Conservation (phyloP, 2,329 filamentous ascomycete genomes). For the Aspergillus neotritici region DNA sequence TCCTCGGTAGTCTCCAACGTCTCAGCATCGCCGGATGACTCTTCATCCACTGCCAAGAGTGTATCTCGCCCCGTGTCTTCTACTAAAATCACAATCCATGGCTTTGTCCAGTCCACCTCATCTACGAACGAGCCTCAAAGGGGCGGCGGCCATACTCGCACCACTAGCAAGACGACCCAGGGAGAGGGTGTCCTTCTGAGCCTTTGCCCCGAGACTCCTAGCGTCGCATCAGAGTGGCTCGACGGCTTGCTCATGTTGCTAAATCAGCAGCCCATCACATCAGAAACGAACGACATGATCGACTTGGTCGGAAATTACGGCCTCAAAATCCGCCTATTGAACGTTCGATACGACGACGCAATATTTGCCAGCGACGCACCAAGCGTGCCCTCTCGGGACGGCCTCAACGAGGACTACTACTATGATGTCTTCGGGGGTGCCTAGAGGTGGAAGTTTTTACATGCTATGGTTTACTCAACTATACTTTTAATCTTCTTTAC, state of each 20-base stretch:
- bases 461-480: too few relatives aligned
- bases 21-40: conserved; percentile 55
- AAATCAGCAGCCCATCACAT: conserved; percentile 92
- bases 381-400: conserved; percentile 73
- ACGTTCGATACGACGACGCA: conserved; percentile 80
- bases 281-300: conserved; percentile 87
- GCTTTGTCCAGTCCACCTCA: conserved; percentile 47
- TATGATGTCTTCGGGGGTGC: conserved; percentile 63
- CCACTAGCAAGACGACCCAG: conserved; percentile 30
- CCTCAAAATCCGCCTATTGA: conserved; percentile 84
- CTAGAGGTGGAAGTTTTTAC: conserved; percentile 5
- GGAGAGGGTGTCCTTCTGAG: conserved; percentile 72
- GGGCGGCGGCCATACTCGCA: conserved; percentile 28
- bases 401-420: conserved; percentile 87
- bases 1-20: conserved; percentile 94
- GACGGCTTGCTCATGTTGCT: conserved; percentile 92
- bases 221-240: conserved; percentile 88
- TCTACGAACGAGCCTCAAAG: conserved; percentile 30
- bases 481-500: too few relatives aligned
- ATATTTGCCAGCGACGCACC: conserved; percentile 64
- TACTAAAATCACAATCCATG: conserved; percentile 90
- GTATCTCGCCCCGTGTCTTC: conserved; percentile 34
- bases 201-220: conserved; percentile 75
- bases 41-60: conserved; percentile 45
- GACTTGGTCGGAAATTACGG: conserved; percentile 83